These are phyloP conservation scores for Papilionanthe hybrid DNA, from an alignment of 116 monocot species.

Conservation along the genomic window DNA sequence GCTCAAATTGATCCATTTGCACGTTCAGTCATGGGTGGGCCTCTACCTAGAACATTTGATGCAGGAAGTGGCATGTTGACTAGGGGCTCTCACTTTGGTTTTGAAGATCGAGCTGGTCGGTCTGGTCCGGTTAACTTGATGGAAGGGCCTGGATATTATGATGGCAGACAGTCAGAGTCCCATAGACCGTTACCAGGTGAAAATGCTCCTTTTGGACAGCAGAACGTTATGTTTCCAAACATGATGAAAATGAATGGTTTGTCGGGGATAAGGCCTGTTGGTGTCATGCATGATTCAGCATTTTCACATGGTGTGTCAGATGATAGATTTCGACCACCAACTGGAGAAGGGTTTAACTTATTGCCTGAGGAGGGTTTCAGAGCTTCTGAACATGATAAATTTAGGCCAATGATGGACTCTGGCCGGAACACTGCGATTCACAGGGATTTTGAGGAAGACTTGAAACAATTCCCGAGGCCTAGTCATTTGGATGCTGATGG, in stretches of 20 bases:
- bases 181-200: conserved; percentile 10
- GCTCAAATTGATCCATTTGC: conserved; percentile 22
- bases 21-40: conserved; percentile 22
- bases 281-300: conserved; percentile 26
- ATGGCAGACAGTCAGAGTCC: conserved; percentile 28
- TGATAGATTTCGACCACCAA: conserved; percentile 36
- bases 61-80: conserved; percentile 22
- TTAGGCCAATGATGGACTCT: conserved; percentile 25
- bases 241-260: conserved; percentile 30
- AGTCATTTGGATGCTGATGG: conserved; percentile 48
- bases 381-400: conserved; percentile 14
- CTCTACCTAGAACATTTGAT: conserved; percentile 28
- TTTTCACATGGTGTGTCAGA: conserved; percentile 22
- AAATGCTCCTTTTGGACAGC: conserved; percentile 14
- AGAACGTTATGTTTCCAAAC: conserved; percentile 10
- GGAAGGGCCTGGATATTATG: conserved; percentile 25
- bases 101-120: conserved; percentile 21
- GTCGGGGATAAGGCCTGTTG: conserved; percentile 16
- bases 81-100: conserved; percentile 20
- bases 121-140: conserved; percentile 13
- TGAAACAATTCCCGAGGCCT: conserved; percentile 62
- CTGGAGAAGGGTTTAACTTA: conserved; percentile 31
- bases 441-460: conserved; percentile 61
- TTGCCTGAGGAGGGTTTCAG: conserved; percentile 39
- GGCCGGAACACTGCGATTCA: conserved; percentile 19